A percentile compares a stretch with the other conserved stretches of the same genome.
These are phyloP conservation scores for Pisolithus microcarpus DNA, from an alignment of 768 basidiomycete genomes.

Conservation along the genomic window DNA sequence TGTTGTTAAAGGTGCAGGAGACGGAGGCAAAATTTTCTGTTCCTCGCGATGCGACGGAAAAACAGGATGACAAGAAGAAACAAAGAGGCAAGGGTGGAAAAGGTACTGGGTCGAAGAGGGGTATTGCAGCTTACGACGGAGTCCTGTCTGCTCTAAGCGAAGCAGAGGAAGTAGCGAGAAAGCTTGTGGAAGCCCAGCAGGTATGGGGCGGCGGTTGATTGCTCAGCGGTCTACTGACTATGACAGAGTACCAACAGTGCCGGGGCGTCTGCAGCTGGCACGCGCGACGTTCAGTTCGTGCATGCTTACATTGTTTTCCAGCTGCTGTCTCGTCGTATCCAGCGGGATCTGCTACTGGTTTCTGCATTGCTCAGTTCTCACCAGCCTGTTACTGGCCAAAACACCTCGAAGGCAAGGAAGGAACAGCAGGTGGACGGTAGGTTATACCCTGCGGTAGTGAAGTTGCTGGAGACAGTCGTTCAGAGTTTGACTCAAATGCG, in stretches of 20 bases:
- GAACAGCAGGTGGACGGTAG: conserved; percentile 58
- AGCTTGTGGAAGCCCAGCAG: conserved; percentile 79
- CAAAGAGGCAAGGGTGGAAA: conserved; percentile 32
- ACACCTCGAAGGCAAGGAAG: conserved; percentile 26
- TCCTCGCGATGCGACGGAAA: conserved; percentile 18
- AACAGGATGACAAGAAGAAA: conserved; percentile 24
- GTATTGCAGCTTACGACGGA: conserved; percentile 82
- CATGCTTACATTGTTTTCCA: conserved; percentile 86
- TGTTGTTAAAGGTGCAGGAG: conserved; percentile 74
- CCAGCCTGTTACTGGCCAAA: conserved; percentile 17
- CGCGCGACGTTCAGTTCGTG: conserved; percentile 74
- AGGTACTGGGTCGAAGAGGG: conserved; percentile 50
- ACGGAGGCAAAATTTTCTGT: conserved; percentile 53
- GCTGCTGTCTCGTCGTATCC: conserved; percentile 78
- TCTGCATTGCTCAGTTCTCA: conserved; percentile 51
- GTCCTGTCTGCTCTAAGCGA: conserved; percentile 82
- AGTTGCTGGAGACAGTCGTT: conserved; percentile 77
- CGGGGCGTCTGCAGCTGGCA: conserved; percentile 34
- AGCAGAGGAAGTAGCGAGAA: conserved; percentile 78
- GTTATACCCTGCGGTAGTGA: conserved; percentile 82
- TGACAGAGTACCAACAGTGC: conserved; percentile 35
- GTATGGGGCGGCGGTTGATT: conserved; percentile 30
- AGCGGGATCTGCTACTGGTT: conserved; percentile 80
- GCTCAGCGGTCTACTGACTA: conserved; percentile 1
- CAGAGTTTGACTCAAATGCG: conserved; percentile 84